These are phyloP conservation scores for Ceratocystis cubensis DNA, from an alignment of 2,329 filamentous ascomycete genomes.

Conservation along the genomic window DNA sequence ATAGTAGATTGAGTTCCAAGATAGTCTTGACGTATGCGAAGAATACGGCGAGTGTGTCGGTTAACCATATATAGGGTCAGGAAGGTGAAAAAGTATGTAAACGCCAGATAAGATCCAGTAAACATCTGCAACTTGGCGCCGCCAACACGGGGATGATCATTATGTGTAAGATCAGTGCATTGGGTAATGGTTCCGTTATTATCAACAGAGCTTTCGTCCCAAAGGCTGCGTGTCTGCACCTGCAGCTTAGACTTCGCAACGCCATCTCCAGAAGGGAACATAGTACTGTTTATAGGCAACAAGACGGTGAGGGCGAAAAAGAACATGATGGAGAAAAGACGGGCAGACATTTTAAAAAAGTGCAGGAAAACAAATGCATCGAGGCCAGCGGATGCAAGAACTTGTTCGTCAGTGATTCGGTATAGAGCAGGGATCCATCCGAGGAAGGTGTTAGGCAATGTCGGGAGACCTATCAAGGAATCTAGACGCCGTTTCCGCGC, in stretches of 20 bases:
- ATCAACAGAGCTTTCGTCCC: conserved; percentile 11
- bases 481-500: conserved; percentile 68
- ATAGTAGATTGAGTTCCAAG: conserved; percentile 89
- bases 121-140: conserved; percentile 35
- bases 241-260: conserved; percentile 10
- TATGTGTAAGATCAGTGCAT: conserved; percentile 27
- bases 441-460: conserved; percentile 71
- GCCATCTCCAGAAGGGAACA: conserved; percentile 33
- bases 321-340: conserved; percentile 65
- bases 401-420: conserved; percentile 74
- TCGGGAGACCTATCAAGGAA: conserved; percentile 49
- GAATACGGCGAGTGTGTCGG: conserved; percentile 70
- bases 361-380: conserved; percentile 92
- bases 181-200: conserved; percentile 18
- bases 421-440: conserved; percentile 88
- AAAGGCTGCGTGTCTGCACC: background rate
- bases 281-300: conserved; percentile 63
- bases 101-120: conserved; percentile 87
- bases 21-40: conserved; percentile 77
- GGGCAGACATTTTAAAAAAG: conserved; percentile 92
- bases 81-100: conserved; percentile 81
- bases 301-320: conserved; percentile 73
- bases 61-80: conserved; percentile 75
- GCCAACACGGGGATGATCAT: conserved; percentile 21
- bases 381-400: conserved; percentile 77